Evolutionary conservation across 2,329 filamentous ascomycete genomes (phyloP).

Genomic region (Hymenoscyphus repandus): DNA sequence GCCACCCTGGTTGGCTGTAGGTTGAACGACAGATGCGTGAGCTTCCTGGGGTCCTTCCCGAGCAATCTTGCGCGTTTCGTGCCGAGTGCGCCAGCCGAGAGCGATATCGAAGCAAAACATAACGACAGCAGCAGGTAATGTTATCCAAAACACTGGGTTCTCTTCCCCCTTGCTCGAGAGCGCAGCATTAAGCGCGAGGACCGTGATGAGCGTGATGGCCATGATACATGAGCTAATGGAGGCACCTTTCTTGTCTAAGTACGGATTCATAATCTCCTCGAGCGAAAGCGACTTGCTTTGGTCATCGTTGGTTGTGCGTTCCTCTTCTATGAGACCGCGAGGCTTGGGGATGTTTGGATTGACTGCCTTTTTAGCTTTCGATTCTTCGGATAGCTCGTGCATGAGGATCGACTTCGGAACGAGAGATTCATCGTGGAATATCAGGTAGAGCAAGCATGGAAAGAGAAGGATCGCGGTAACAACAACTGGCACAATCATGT

Average conservation of each 20-base stretch:
- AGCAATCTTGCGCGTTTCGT: constrained; percentile 59
- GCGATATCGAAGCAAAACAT: constrained; percentile 64
- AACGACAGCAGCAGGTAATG: constrained; percentile 60
- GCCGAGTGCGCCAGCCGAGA: constrained; percentile 57
- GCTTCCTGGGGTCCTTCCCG: constrained; percentile 47
- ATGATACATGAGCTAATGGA: constrained; percentile 61
- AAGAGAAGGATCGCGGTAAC: constrained; percentile 64
- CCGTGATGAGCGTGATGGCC: constrained; percentile 59
- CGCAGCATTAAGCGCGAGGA: constrained; percentile 61
- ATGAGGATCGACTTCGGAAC: constrained; percentile 63
- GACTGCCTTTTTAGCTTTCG: constrained; percentile 50
- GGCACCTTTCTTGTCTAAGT: constrained; percentile 62
- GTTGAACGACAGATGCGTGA: constrained; percentile 38
- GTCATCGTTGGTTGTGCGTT: constrained; percentile 42
- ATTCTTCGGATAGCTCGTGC: constrained; percentile 58
- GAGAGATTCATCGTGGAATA: constrained; percentile 59
- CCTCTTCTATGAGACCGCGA: constrained; percentile 49
- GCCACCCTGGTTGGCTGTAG: constrained; percentile 31
- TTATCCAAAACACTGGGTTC: constrained; percentile 62
- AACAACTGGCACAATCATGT: constrained; percentile 69
- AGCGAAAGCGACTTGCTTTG: constrained; percentile 53
- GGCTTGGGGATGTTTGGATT: constrained; percentile 70
- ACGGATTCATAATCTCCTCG: constrained; percentile 72
- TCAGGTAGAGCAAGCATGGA: constrained; percentile 63
- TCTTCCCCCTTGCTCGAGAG: constrained; percentile 41